phyloP scores from a whole-genome alignment of 139 green algal species.

The Axilococcus clingmanii region DNA sequence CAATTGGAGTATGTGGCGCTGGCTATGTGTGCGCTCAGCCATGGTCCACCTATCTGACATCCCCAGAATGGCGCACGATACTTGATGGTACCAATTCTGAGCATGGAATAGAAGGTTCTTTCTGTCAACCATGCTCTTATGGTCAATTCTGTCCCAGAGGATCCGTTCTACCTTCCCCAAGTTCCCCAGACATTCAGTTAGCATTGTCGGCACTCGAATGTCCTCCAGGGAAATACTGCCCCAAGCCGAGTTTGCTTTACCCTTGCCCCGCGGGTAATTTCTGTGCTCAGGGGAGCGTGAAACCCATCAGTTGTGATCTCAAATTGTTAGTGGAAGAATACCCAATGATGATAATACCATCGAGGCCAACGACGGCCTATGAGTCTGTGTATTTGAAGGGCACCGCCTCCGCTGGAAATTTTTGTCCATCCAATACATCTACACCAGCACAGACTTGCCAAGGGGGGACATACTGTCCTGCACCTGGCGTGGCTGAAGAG shows the following conservation, averaged over 20 bases:
- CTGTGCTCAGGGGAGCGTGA: constrained; percentile 21
- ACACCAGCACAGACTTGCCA: constrained; percentile 7
- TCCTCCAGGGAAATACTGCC: constrained; percentile 29
- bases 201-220: constrained; percentile 16
- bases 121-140: constrained; percentile 25
- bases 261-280: constrained; percentile 27
- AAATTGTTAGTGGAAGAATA: background rate
- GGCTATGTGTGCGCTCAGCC: constrained; percentile 23
- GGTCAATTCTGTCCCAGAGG: constrained; percentile 32
- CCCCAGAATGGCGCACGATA: background rate
- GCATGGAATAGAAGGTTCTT: background rate
- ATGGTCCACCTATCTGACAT: constrained; percentile 8
- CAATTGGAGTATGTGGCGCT: constrained; percentile 9
- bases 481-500: constrained; percentile 1
- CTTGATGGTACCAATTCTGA: background rate
- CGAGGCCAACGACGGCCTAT: constrained; percentile 8
- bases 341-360: constrained; percentile 10
- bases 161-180: constrained; percentile 10
- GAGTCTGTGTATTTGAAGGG: constrained; percentile 23
- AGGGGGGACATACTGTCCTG: constrained; percentile 31
- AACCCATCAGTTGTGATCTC: constrained; percentile 28
- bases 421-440: constrained; percentile 25
- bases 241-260: constrained; percentile 6
- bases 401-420: constrained; percentile 26
- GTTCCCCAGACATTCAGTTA: constrained; percentile 2